A percentile compares a stretch with the other conserved stretches of the same genome.
These are phyloP conservation scores for Cytospora chrysosperma DNA, from an alignment of 2,329 filamentous ascomycete genomes.

Conservation along the genomic window DNA sequence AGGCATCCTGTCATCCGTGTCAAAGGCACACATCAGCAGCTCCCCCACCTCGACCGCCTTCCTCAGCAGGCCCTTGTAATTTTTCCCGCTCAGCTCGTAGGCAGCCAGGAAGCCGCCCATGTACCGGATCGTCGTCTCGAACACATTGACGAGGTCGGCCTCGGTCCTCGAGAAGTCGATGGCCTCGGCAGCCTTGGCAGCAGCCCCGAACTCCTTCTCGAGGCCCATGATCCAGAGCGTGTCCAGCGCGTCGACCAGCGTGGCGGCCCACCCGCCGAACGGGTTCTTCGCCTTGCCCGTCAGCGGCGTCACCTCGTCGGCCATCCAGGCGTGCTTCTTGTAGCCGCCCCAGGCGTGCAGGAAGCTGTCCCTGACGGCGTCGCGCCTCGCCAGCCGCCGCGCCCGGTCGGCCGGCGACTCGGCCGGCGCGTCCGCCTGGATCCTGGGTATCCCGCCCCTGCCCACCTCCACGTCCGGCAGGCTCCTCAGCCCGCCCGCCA, in stretches of 20 bases:
- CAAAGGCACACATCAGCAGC: conserved; percentile 64
- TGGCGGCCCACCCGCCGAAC: conserved; percentile 67
- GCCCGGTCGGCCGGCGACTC: conserved; percentile 38
- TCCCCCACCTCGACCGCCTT: conserved; percentile 65
- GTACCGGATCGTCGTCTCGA: conserved; percentile 66
- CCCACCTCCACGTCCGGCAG: conserved; percentile 32
- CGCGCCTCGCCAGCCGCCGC: conserved; percentile 39
- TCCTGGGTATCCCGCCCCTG: conserved; percentile 43
- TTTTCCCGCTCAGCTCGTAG: conserved; percentile 62
- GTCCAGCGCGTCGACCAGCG: conserved; percentile 66
- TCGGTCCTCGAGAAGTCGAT: conserved; percentile 62
- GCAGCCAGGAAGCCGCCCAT: conserved; percentile 68
- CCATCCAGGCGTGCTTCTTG: conserved; percentile 61
- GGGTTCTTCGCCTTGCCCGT: conserved; percentile 52
- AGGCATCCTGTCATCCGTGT: conserved; percentile 68
- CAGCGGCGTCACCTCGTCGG: conserved; percentile 62
- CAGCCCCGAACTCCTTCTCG: conserved; percentile 63
- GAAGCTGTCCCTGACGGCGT: conserved; percentile 51
- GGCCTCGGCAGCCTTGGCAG: conserved; percentile 54
- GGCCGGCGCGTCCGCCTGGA: conserved; percentile 58
- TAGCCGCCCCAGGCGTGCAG: conserved; percentile 60
- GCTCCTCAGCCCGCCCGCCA: conserved; percentile 28
- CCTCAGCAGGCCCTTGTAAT: conserved; percentile 51
- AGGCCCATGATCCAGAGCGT: conserved; percentile 73
- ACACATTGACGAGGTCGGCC: conserved; percentile 57